Conservation (phyloP, 179 eudicot genomes). For the Pouteria campechiana region DNA sequence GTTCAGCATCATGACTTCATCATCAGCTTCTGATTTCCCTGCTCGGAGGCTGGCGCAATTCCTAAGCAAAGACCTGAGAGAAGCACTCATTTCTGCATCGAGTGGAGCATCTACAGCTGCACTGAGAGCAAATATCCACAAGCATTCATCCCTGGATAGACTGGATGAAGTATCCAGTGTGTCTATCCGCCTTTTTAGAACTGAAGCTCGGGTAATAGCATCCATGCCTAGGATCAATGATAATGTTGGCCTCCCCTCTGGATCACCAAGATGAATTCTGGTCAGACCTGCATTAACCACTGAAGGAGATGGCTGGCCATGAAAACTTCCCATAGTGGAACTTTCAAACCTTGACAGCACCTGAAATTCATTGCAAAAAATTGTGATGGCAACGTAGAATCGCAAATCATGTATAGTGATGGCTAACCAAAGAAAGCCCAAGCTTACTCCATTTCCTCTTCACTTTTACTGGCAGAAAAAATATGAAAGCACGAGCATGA, state of each 20-base stretch:
- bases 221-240: slow-evolving; percentile 51
- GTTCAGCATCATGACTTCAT: slow-evolving; percentile 69
- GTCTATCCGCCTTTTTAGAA: slow-evolving; percentile 47
- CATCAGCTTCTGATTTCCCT: slow-evolving; percentile 50
- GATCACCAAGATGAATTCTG: slow-evolving; percentile 7
- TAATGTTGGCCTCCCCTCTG: slow-evolving; percentile 38
- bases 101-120: slow-evolving; percentile 70
- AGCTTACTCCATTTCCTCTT: too few relatives aligned
- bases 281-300: not conserved
- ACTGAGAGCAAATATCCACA: slow-evolving; percentile 83
- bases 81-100: slow-evolving; percentile 72
- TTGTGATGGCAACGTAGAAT: too few relatives aligned
- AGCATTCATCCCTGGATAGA: slow-evolving; percentile 38
- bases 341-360: too few relatives aligned
- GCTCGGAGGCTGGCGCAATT: slow-evolving; percentile 65
- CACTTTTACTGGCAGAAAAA: too few relatives aligned
- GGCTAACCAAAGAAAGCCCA: too few relatives aligned
- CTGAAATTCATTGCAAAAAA: too few relatives aligned
- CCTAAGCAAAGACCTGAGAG: slow-evolving; percentile 68
- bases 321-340: not conserved
- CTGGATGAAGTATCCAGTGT: slow-evolving; percentile 22
- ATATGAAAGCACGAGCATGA: too few relatives aligned
- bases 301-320: not conserved
- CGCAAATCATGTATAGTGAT: too few relatives aligned
- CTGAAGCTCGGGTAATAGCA: slow-evolving; percentile 39